Evolutionary conservation across 148 eudicot species (phyloP).

Genomic region (Pouteria glomerata): DNA sequence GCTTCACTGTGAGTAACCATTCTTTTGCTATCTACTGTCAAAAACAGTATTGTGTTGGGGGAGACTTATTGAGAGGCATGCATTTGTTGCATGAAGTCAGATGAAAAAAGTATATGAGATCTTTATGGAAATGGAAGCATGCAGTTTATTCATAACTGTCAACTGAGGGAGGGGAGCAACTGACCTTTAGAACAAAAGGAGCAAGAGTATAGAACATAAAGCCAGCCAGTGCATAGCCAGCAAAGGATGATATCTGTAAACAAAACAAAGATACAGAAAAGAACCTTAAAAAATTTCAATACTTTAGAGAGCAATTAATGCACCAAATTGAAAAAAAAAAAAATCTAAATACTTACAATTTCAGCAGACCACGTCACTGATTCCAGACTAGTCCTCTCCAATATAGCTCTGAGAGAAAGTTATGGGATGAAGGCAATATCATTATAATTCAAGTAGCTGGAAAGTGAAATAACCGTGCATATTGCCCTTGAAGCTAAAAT

Average conservation of each 20-base stretch:
- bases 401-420: constrained; percentile 40
- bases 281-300: no score
- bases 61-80: not conserved
- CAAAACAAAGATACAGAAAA: constrained; percentile 11
- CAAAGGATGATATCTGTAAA: constrained; percentile 55
- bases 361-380: constrained; percentile 63
- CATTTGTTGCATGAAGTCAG: not conserved
- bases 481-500: not conserved
- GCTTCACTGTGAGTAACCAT: not conserved
- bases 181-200: constrained; percentile 68
- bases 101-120: not conserved
- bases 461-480: not conserved
- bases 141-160: not conserved
- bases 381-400: constrained; percentile 59
- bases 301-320: not conserved
- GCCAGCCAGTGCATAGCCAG: constrained; percentile 46
- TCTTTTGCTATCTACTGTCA: not conserved
- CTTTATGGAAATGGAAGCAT: not conserved
- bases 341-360: constrained; percentile 45
- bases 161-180: constrained; percentile 12
- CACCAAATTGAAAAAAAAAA: not conserved
- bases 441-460: not conserved
- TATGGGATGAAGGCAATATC: constrained; percentile 26
- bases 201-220: constrained; percentile 59
- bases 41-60: not conserved